Conservation (phyloP, 1,139 yeast species). For the Taiozyma onychis region DNA sequence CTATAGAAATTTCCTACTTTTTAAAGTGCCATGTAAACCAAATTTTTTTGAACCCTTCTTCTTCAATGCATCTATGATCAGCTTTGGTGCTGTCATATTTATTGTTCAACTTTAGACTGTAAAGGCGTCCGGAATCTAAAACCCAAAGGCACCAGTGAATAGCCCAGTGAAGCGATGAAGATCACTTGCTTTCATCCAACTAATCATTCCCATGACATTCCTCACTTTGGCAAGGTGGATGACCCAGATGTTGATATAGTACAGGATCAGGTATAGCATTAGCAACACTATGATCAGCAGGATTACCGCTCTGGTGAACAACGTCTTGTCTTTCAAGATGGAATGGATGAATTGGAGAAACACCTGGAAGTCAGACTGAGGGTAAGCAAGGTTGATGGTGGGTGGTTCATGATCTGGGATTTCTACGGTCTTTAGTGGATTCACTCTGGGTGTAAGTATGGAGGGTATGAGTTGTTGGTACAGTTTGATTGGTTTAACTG, state of each 20-base stretch:
- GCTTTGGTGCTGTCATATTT: too few species aligned
- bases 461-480: background rate
- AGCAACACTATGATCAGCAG: background rate
- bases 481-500: background rate
- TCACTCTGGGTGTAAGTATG: too few species aligned
- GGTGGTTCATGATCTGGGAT: too few species aligned
- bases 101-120: too few species aligned
- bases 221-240: background rate
- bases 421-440: too few species aligned
- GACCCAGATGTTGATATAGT: background rate
- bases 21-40: constrained; percentile 17
- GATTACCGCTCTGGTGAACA: background rate
- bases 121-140: too few species aligned
- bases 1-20: constrained; percentile 13
- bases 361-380: background rate
- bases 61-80: background rate
- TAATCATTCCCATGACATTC: background rate
- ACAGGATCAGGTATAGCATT: background rate
- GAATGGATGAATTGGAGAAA: background rate
- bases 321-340: background rate
- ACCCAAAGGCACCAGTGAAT: background rate
- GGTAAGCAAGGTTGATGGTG: background rate
- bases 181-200: background rate
- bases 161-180: background rate
- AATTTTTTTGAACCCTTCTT: constrained; percentile 10